Percentiles rank a stretch among this genome's conserved stretches.
phyloP scores from a whole-genome alignment of 1,284 basidiomycete species.

The Trichosporon faecale region DNA sequence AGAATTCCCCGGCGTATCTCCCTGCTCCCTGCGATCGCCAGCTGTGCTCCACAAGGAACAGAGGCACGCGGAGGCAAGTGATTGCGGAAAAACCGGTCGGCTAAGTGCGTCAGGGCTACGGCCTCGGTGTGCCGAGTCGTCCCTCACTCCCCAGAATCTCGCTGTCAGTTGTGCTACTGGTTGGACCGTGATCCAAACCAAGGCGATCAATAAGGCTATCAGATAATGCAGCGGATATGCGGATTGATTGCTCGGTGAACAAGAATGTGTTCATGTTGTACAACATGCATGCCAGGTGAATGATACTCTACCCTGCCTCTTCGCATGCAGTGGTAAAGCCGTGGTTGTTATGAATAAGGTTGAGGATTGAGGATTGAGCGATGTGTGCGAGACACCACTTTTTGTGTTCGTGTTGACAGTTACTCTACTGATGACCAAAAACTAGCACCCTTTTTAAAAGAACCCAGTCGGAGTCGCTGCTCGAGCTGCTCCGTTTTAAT shows the following conservation, averaged over 20 bases:
- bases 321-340: constrained; percentile 12
- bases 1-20: neutral
- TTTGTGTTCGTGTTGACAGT: constrained; percentile 9
- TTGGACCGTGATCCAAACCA: neutral
- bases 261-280: constrained; percentile 18
- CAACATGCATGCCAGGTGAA: constrained; percentile 28
- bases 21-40: neutral
- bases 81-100: constrained; percentile 9
- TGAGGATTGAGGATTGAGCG: neutral
- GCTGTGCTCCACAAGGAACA: neutral
- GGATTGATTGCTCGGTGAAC: too few species aligned
- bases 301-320: constrained; percentile 14
- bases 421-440: neutral
- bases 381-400: constrained; percentile 4
- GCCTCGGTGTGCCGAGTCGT: neutral
- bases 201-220: neutral
- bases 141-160: neutral
- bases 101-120: neutral
- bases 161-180: neutral
- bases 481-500: neutral
- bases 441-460: constrained; percentile 2
- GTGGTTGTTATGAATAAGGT: constrained; percentile 8
- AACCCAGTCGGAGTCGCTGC: neutral
- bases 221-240: neutral
- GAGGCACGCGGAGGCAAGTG: neutral